Base-by-base conservation (phyloP, 805 yeast genomes). In the Lachancea cidri region DNA sequence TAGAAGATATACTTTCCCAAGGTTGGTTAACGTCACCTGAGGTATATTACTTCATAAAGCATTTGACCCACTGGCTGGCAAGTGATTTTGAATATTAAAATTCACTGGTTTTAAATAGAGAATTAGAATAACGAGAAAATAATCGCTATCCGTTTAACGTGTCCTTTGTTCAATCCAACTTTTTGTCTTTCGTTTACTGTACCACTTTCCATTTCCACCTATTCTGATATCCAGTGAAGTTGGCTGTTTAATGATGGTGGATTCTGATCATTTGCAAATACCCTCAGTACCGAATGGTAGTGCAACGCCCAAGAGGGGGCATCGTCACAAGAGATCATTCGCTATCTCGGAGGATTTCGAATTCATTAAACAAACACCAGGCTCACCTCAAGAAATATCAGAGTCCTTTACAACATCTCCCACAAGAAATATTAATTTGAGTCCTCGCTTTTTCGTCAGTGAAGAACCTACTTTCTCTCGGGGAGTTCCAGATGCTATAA, bases 311-410 rank as follows among this genome's bases (percentile, higher is more conserved):
- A 67, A 66, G 53, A 67, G 76, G 47, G 77, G 79, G 1, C 96
- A 87, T 63, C 76, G 85, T 34, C 96, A 87, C 55, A 76, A 86
- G 54, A 68, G 96, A 39, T 86, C 95, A 0, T 88, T 91, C 17
- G 95, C 95, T 0, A 81, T 87, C 5, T 83, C 93, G 6, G 93
- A 93, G 3, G 95, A 87, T 58, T 83, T 86, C 57, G 93, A 84
- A 51, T 65, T 65, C 41, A 50, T 65, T 36, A 61, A 60, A 33
- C 58, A 56, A 17, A 40, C 45, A 5, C 39, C 40, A 13, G 42
- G 46, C 17, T 33, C 36, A 14, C 33, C 44, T 4, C 38, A 27
- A 16, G 40, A 29, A 18, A 22, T 17, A 13, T 8, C 47, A 6
- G 24, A 6, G 14, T 30, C 15, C n/a, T 17, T 17, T n/a, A 19